Conservation (phyloP, 208 protist species). For the Trypanosoma mega region DNA sequence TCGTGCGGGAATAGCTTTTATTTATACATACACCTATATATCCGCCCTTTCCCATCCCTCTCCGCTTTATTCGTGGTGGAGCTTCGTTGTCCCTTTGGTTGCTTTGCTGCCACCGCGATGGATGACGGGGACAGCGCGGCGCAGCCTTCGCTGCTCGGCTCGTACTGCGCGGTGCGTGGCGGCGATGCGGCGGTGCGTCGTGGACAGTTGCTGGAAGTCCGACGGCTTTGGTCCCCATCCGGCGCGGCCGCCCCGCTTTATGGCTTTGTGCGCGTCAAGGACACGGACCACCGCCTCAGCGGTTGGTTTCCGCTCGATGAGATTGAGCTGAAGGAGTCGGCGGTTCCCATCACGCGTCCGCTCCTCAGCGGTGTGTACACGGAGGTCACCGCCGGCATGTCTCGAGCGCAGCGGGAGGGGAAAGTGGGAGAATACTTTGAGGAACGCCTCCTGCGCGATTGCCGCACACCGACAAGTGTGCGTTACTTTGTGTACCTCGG, state of each 20-base stretch:
- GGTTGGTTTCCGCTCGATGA: constrained; percentile 64
- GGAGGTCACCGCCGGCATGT: constrained; percentile 78
- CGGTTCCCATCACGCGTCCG: constrained; percentile 19
- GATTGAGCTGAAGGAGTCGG: constrained; percentile 51
- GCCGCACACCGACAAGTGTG: constrained; percentile 71
- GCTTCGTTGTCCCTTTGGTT: no score
- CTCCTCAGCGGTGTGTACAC: constrained; percentile 62
- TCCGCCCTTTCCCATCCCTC: no score
- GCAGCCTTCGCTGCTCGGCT: constrained; percentile 16
- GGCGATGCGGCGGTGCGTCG: not conserved
- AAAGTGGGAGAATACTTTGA: constrained; percentile 79
- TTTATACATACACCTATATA: no score
- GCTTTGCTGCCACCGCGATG: no score
- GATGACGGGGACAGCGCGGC: no score
- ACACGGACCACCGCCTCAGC: constrained; percentile 72
- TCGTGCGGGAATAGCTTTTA: no score
- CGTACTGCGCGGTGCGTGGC: constrained; percentile 28
- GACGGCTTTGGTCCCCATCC: constrained; percentile 48
- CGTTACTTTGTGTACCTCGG: constrained; percentile 78
- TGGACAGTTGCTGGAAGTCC: constrained; percentile 62
- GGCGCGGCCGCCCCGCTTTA: constrained; percentile 27
- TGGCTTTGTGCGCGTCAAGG: constrained; percentile 79
- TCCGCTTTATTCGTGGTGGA: no score
- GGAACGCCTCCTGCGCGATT: constrained; percentile 82
- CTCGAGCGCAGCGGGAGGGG: constrained; percentile 48